Conservation (phyloP, 108 stramenopile species). For the Skeletonema potamos region DNA sequence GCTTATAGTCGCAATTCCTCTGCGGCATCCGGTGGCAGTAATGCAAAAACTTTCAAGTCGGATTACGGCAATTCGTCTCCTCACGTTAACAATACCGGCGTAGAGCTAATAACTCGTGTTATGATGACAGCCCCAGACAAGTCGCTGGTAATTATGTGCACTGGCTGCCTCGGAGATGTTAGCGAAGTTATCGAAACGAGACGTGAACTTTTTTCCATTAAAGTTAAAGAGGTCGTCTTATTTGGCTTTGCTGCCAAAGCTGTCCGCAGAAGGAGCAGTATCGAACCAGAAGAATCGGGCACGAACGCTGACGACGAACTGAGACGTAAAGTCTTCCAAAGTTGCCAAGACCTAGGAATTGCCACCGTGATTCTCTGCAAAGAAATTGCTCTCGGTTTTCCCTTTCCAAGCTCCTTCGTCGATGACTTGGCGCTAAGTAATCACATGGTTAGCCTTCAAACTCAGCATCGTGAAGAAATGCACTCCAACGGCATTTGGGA, state of each 20-base stretch:
- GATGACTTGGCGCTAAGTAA: constrained; percentile 25
- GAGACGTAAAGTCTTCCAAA: constrained; percentile 19
- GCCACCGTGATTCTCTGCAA: constrained; percentile 22
- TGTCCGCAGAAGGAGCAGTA: constrained; percentile 8
- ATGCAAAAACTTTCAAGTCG: constrained; percentile 1
- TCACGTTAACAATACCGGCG: constrained; percentile 20
- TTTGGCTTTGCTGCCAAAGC: constrained; percentile 30
- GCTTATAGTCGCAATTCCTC: constrained; percentile 6
- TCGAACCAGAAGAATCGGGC: constrained; percentile 29
- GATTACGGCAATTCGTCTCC: constrained; percentile 26
- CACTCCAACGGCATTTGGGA: constrained; percentile 28
- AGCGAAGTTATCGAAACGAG: constrained; percentile 27
- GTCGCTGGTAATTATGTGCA: constrained; percentile 33
- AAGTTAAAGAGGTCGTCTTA: constrained; percentile 42
- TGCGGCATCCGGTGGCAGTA: neutral
- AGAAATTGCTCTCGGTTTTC: constrained; percentile 25
- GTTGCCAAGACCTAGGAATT: constrained; percentile 38
- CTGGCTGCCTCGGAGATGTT: constrained; percentile 25
- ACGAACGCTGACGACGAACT: constrained; percentile 4
- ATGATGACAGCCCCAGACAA: constrained; percentile 27
- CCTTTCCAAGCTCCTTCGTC: constrained; percentile 24
- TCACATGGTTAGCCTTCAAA: constrained; percentile 32
- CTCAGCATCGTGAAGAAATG: constrained; percentile 21
- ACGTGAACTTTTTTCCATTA: constrained; percentile 19
- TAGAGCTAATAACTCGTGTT: constrained; percentile 24